Evolutionary conservation across 1,139 yeast genomes (phyloP).

Genomic region (Yamadazyma spencermartinsiae): DNA sequence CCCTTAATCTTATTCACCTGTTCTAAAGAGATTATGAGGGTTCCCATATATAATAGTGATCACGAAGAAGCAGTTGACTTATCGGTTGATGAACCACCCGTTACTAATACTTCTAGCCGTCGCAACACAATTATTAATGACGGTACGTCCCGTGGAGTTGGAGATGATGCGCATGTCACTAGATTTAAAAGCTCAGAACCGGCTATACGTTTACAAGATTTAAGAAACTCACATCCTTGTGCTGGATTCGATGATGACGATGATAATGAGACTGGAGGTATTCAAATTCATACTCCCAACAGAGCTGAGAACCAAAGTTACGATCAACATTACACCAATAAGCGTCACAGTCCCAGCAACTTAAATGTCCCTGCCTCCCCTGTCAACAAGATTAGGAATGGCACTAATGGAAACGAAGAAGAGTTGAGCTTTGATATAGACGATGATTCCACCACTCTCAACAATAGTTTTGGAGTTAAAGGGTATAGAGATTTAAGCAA

Average conservation of each 20-base stretch:
- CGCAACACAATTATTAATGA: slow-evolving; percentile 1
- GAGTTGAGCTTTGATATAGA: not conserved
- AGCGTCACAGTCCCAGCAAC: slow-evolving; percentile 1
- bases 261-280: slow-evolving; percentile 11
- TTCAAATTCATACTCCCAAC: not conserved
- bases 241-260: slow-evolving; percentile 47
- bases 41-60: slow-evolving; percentile 44
- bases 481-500: slow-evolving; percentile 56
- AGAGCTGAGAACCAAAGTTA: not conserved
- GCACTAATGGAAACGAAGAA: not conserved
- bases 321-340: slow-evolving; percentile 1
- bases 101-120: not conserved
- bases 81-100: slow-evolving; percentile 20
- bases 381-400: not conserved
- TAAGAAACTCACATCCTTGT: slow-evolving; percentile 47
- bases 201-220: slow-evolving; percentile 44
- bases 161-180: slow-evolving; percentile 4
- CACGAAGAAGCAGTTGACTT: slow-evolving; percentile 26
- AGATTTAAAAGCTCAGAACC: slow-evolving; percentile 39
- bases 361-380: too few relatives aligned
- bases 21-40: slow-evolving; percentile 74
- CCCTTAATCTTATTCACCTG: slow-evolving; percentile 87
- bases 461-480: slow-evolving; percentile 5
- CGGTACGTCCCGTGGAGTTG: not conserved
- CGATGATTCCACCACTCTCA: slow-evolving; percentile 2